Evolutionary conservation across 2,329 filamentous ascomycete species (phyloP), one percentile per base, ranked within the genome.

Genomic region (Plectosphaerella cucumerina): DNA sequence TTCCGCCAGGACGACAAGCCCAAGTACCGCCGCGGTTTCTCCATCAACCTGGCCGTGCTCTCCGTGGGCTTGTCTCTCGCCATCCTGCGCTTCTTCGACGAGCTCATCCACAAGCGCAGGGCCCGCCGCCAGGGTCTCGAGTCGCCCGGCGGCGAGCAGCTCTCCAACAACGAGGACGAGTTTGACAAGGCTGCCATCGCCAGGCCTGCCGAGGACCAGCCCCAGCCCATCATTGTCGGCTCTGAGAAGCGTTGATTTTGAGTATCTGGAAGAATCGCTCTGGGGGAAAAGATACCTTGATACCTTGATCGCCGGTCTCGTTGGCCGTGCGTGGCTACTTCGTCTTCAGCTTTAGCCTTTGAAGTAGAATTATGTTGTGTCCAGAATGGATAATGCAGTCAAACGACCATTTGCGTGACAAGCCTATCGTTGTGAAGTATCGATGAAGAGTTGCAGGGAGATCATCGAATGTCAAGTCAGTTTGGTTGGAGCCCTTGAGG

Each of bases 1-100:
- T 84, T 84, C 70, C 75, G 75, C 20, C 56, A 64, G 0, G 76
- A 81, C 48, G 78, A 82, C 56, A 63, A 62, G 43, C 78, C 78
- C 0, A 65, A 69, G 1, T 82, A 82, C 60, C 71, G 73, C 3
- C 71, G 75, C 15, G 78, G 70, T 2, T 82, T 80, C 59, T 70
- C 64, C 20, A 64, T 78, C 51, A 67, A 67, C 41, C 73, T 74
- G 23, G 70, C 64, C 4, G 65, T 80, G 0, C 66, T 80, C 5
- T 57, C 69, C 0, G 55, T 75, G n/a, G 75, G 72, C 12, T 55
- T 77, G 2, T 10, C 58, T 0, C 57, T 78, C 3, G 72, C 74
- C 10, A 52, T 70, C 3, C 52, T 72, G 5, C 63, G 77, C 23
- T 75, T 67, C 51, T 51, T 75, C 11, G 75, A 79, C 34, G 74